A percentile compares a stretch with the other conserved stretches of the same genome.
Evolutionary conservation across 345 rosid genomes (phyloP).

Genomic region (sweet orange (Citrus sinensis)): DNA sequence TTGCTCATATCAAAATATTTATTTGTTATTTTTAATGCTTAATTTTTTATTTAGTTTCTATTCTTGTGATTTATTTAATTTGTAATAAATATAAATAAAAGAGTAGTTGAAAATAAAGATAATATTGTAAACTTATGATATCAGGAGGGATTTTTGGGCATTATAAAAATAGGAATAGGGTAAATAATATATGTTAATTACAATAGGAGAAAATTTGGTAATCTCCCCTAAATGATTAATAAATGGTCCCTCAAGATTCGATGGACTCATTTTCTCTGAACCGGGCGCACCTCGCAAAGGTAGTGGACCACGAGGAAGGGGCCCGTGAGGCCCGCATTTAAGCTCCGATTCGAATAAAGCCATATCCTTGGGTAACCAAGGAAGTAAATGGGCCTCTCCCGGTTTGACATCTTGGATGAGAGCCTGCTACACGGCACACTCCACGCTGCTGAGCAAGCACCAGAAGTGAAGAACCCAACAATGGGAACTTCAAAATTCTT

Average conservation of each 20-base stretch:
- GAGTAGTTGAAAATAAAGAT: too few relatives aligned
- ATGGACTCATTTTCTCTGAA: neutral
- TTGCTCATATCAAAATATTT: too few relatives aligned
- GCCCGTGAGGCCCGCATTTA: too few relatives aligned
- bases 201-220: accelerated
- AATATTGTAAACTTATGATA: too few relatives aligned
- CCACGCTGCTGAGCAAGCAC: conserved; percentile 31
- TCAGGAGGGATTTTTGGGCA: accelerated
- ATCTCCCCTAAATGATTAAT: too few relatives aligned
- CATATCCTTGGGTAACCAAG: conserved; percentile 25
- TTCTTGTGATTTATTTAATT: too few relatives aligned
- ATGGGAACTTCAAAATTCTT: conserved; percentile 14
- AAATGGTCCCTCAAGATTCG: too few relatives aligned
- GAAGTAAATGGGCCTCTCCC: conserved; percentile 19
- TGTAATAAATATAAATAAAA: too few relatives aligned
- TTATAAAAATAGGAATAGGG: accelerated
- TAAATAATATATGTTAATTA: accelerated
- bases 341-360: neutral
- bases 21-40: too few relatives aligned
- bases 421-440: conserved; percentile 27
- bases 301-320: too few relatives aligned
- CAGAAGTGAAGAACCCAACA: conserved; percentile 26
- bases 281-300: neutral
- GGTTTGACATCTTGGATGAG: conserved; percentile 16
- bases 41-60: too few relatives aligned